Base-by-base conservation (phyloP, 352 stramenopile species). In the Elongisporangium undulatum region DNA sequence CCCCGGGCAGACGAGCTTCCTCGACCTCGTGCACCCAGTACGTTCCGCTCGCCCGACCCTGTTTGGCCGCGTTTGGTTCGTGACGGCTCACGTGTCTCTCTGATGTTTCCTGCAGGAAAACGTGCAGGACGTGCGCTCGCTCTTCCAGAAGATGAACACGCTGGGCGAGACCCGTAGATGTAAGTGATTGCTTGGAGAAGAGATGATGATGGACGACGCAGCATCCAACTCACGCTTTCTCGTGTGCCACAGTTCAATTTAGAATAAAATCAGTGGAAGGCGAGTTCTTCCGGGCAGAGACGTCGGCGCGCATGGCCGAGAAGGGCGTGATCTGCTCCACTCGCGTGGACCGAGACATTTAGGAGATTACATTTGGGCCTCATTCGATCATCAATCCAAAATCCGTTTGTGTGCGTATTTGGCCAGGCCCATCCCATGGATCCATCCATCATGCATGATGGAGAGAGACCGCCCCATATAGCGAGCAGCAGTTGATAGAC, bases 11-110 rank as follows among this genome's bases (percentile, higher is more conserved):
- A 89, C 79, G 29, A 92, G 79, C 65, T 92, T 94, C 62, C 77
- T 92, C 49, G 85, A 94, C 59, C 84, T 91, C 54, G 81, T 92
- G 61, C 85, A 94, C 58, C 83, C 81, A 26, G 85, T 92, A 77
- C 56, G n/a, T n/a, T n/a, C n/a, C n/a, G n/a, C n/a, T n/a, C n/a
- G n/a, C n/a, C n/a, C n/a, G n/a, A n/a, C n/a, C n/a, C n/a, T n/a
- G n/a, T n/a, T n/a, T n/a, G n/a, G n/a, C n/a, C n/a, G n/a, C n/a
- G n/a, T n/a, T n/a, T n/a, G n/a, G n/a, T n/a, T n/a, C n/a, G n/a
- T n/a, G n/a, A n/a, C 12, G 21, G n/a, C 45, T n/a, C 20, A 19
- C n/a, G 49, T 49, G 3, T 58, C 19, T 49, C 34, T 49, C 34
- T 45, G 49, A 49, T 61, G 21, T n/a, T n/a, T n/a, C n/a, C 21